Evolutionary conservation across 371 early-diverging fungal species (phyloP), one percentile per base, ranked within the genome.

Genomic region (Syncephalastrum racemosum): DNA sequence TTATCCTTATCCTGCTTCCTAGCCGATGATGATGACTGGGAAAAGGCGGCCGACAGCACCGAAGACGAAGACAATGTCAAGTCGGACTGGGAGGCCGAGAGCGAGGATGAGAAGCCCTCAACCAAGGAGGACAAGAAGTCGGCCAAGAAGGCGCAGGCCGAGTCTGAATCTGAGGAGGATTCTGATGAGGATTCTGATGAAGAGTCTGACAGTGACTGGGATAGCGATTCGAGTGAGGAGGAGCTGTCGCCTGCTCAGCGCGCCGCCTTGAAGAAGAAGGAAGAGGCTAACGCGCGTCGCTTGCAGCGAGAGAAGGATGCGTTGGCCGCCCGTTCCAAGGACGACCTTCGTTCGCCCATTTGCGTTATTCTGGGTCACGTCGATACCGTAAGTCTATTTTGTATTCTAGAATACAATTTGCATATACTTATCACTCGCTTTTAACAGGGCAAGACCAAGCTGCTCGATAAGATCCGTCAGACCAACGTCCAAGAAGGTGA

Each of bases 361-460:
- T 97, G 97, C 83, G 95, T 95, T 85, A 98, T 99, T 82, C 81
- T 99, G 50, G 99, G 99, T 53, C 99, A 99, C 86, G 99, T 99
- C 69, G 99, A 99, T 79, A 99, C 99, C 16, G 99, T 57, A 90
- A 88, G 58, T 60, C 66, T 56, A 62, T 69, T 46, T 13, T 36
- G 31, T 19, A 5, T 15, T 7, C 0, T 16, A 22, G n/a, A n/a
- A 3, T 46, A 22, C 6, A 0, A 20, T 24, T 15, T 45, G 2
- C 12, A 44, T 46, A 27, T 5, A 49, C 13, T 20, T 0, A 54
- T 50, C 36, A 8, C 36, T 31, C 40, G 4, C 12, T 44, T 54
- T 41, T 46, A 16, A n/a, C 56, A 56, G 36, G 48, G 72, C 63
- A 96, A 97, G 76, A 99, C 99, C 41, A 99, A 99, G 74, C 78